Conservation (phyloP, 495 filamentous ascomycete species). For the Choiromyces venosus region DNA sequence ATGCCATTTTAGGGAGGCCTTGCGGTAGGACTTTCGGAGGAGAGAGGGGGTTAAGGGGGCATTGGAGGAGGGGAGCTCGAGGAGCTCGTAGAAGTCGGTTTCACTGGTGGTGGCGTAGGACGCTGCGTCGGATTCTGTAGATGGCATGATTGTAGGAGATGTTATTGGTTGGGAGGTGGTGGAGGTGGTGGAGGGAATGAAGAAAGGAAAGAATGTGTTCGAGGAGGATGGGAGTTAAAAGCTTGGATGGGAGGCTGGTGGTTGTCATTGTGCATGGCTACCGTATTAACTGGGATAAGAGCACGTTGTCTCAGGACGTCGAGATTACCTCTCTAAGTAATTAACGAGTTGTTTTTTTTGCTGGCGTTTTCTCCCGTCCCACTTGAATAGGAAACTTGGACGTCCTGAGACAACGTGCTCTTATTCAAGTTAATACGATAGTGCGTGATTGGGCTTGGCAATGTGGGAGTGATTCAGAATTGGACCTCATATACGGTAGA, state of each 20-base stretch:
- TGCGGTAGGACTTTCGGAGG: constrained; percentile 82
- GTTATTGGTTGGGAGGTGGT: not conserved
- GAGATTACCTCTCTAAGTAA: no score
- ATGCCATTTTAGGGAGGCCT: constrained; percentile 84
- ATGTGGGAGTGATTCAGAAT: not conserved
- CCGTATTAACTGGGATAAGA: no score
- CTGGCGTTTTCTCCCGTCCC: no score
- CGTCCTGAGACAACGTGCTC: no score
- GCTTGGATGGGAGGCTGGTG: not conserved
- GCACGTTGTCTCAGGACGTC: no score
- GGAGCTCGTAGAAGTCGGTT: constrained; percentile 82
- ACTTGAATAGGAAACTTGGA: no score
- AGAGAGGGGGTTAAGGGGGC: constrained; percentile 53
- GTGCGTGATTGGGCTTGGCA: not conserved
- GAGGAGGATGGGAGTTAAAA: not conserved
- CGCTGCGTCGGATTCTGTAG: constrained; percentile 39
- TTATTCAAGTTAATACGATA: no score
- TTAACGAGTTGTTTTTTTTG: no score
- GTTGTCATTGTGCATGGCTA: not conserved
- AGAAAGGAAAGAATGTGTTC: not conserved
- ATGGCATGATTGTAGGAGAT: constrained; percentile 24
- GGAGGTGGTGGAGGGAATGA: not conserved
- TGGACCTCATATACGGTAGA: not conserved
- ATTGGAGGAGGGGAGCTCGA: constrained; percentile 58
- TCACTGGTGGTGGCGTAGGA: constrained; percentile 49